Evolutionary conservation across 2,329 filamentous ascomycete genomes (phyloP).

Genomic region (Colletotrichum gigasporum): DNA sequence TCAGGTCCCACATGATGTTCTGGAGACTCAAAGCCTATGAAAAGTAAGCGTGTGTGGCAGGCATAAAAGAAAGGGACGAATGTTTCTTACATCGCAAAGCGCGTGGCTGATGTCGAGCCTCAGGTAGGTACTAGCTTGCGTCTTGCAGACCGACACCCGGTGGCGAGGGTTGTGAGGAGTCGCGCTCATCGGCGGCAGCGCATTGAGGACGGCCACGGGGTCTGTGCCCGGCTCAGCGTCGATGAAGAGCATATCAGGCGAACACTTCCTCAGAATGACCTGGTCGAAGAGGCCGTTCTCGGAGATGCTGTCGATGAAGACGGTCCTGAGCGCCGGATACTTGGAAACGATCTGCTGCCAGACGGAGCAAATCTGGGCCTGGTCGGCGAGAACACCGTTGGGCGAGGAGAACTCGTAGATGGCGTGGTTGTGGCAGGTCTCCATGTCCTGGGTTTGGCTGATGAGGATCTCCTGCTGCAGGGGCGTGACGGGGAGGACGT

Average conservation of each 20-base stretch:
- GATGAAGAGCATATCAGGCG: constrained; percentile 63
- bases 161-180: constrained; percentile 55
- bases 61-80: background rate
- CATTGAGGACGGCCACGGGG: constrained; percentile 48
- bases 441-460: constrained; percentile 51
- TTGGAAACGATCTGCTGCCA: constrained; percentile 59
- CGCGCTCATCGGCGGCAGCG: constrained; percentile 51
- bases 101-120: constrained; percentile 62
- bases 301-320: constrained; percentile 61
- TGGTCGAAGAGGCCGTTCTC: constrained; percentile 60
- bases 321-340: constrained; percentile 57
- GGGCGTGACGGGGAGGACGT: constrained; percentile 57
- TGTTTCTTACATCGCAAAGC: constrained; percentile 54
- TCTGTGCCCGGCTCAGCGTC: constrained; percentile 53
- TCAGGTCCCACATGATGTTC: constrained; percentile 57
- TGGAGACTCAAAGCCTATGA: constrained; percentile 48
- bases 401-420: constrained; percentile 57
- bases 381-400: constrained; percentile 50
- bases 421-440: constrained; percentile 53
- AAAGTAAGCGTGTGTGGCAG: background rate
- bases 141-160: constrained; percentile 59
- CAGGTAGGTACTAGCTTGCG: constrained; percentile 52
- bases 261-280: constrained; percentile 56
- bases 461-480: constrained; percentile 60
- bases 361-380: constrained; percentile 55